Conservation (phyloP, 1,284 basidiomycete species). For the Ustilago shanxiensis region DNA sequence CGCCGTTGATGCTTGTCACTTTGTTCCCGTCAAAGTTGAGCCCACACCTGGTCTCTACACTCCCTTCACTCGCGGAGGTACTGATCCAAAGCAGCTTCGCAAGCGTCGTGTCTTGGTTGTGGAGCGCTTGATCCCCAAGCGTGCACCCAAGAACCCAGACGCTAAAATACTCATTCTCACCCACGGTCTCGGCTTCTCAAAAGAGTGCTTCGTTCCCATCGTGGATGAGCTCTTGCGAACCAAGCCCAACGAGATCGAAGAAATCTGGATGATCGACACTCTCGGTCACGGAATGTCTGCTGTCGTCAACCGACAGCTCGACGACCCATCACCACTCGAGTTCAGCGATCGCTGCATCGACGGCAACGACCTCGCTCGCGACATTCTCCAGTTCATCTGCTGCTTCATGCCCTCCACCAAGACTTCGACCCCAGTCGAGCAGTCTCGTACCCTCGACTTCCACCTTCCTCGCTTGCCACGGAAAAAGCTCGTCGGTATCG, state of each 20-base stretch:
- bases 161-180: constrained; percentile 48
- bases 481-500: constrained; percentile 47
- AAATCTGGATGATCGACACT: constrained; percentile 52
- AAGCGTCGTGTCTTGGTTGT: constrained; percentile 47
- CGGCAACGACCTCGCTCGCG: constrained; percentile 48
- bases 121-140: constrained; percentile 42
- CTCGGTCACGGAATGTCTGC: constrained; percentile 50
- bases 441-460: constrained; percentile 40
- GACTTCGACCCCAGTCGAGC: constrained; percentile 42
- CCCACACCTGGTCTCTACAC: constrained; percentile 48
- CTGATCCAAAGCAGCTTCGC: constrained; percentile 41
- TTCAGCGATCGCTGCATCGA: constrained; percentile 52
- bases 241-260: constrained; percentile 42
- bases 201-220: constrained; percentile 46
- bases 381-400: constrained; percentile 50
- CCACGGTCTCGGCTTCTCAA: constrained; percentile 48
- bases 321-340: constrained; percentile 38
- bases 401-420: constrained; percentile 47
- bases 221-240: constrained; percentile 39
- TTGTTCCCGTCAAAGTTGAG: constrained; percentile 46
- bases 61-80: constrained; percentile 40
- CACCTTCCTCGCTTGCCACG: constrained; percentile 45
- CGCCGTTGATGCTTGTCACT: constrained; percentile 46
- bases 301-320: constrained; percentile 48
- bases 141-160: constrained; percentile 34